Base-by-base conservation (phyloP, 2,329 filamentous ascomycete genomes). In the Alternaria dauci region DNA sequence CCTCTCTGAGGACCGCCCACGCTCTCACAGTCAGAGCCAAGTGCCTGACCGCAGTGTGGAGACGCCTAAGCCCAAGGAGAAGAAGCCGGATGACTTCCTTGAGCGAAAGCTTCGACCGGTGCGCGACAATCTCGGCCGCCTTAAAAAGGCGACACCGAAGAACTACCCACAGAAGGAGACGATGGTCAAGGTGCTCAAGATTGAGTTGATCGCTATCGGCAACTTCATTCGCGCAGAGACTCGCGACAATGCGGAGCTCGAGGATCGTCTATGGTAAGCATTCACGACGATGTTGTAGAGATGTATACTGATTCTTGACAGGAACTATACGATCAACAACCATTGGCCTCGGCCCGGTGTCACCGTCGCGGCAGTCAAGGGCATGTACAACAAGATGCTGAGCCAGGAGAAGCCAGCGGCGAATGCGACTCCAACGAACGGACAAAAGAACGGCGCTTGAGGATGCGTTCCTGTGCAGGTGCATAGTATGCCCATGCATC, bases 141-240 rank as follows among this genome's bases (percentile, higher is more conserved):
- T 90, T 55, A 81, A 86, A 55, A 85, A 83, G 52, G 88, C 88
- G 4, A 90, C 86, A 2, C 86, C 86, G 66, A 87, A 88, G 66
- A 85, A 85, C 51, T 86, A 89, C 62, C 87, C 87, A 55, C 87
- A 85, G 28, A 86, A 86, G 69, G 88, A 89, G 66, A 84, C 86
- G 53, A 84, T 89, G 44, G 85, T 89, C 23, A 84, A 82, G 69
- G 84, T 88, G 43, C 85, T 90, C 71, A 88, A 88, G 68, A 80
- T 81, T 28, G 86, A 89, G 70, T 78, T 90, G 38, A 81, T 88
- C 42, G 83, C 83, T 5, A 88, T 90, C 74, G 88, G 88, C 54
- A 84, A 86, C 57, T 89, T 88, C 69, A 85, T 90, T 62, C 84
- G 86, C 51, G 79, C 81, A 30, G 77, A 82, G 55, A 74, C 75